Evolutionary conservation across 176 grass and related monocot genomes (phyloP), one percentile per base, ranked within the genome.

Genomic region (Oryza australiensis): DNA sequence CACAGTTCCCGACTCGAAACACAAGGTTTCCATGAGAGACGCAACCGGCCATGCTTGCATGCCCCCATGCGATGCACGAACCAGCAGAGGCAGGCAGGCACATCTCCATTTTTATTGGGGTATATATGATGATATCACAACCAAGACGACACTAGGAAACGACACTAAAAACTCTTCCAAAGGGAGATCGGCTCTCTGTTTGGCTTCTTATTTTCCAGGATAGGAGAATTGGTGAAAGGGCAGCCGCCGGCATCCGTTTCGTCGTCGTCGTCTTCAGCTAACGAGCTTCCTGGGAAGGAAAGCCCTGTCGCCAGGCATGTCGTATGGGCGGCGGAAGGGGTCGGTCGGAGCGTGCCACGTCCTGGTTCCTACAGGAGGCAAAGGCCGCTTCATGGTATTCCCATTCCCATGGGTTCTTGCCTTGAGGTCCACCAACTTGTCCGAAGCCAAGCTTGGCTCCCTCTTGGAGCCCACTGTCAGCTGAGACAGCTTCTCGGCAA

Each of bases 261-360:
- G 0, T 18, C 12, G 55, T 18, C 12, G 55, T 66, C 23, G 16
- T 59, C 83, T 76, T 91, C 88, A 90, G 87, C 85, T 89, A 9
- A 92, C 92, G 48, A 92, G 84, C 75, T 97, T 97, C 91, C 84
- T 89, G 1, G 85, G 86, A 87, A 84, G 73, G 75, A 85, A 24
- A 40, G 76, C 78, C 84, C 94, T 91, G n/a, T 77, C 81, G 27
- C 79, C 89, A 7, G 94, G 82, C 79, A 84, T 88, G 45, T 89
- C 80, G 7, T 91, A 89, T 5, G 84, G 46, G 71, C 81, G 89
- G 22, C 75, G 77, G 65, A 85, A 83, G 79, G 86, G 74, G 49
- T 73, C 91, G 1, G 79, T 30, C 0, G 78, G 81, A 8, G 84
- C 86, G 3, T 86, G 88, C 86, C 94, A 91, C 16, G 84, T 66